Base-by-base conservation (phyloP, 805 yeast genomes). In the Wickerhamiella nectarea region DNA sequence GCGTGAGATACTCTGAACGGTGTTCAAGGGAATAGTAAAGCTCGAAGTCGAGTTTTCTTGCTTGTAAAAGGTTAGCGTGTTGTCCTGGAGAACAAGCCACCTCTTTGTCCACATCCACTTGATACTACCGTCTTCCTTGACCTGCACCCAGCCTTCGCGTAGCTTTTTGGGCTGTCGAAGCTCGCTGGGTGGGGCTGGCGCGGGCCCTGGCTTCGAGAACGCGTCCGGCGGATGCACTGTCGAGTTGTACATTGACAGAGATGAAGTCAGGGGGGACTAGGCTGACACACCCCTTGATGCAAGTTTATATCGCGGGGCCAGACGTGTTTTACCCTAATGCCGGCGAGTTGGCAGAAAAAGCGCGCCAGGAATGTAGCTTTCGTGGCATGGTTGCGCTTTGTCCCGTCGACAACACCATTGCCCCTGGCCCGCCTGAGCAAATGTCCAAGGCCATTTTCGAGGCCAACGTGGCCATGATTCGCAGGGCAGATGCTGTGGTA, bases 91-190 rank as follows among this genome's bases (percentile, higher is more conserved):
- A 5, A 83, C 80, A 65, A 89, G 66, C 60, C 69, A 89, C 54
- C 91, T 74, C 57, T 86, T 86, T 46, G 87, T 86, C 98, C 98
- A 89, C 52, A 94, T 68, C 59, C 87, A 86, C 50, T 84, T 74
- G 49, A 89, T 66, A 25, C 56, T 48, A 40, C 96, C 95, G 54
- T 89, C 96, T 54, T 89, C 97, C 60, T 84, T 87, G 47, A 85
- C 77, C 44, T 82, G 81, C 18, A 85, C 87, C 94, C 95, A 87
- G 0, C 96, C 95, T 46, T 75, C 70, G 46, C 73, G 56, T 12
- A 56, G 25, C 25, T 18, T 25, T 14, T 42, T 20, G 21, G 46
- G 4, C 3, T n/a, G 22, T 15, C 31, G 26, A 8, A 33, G 19
- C 34, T 20, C 34, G 25, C 20, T 15, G 19, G 41, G 48, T 34